Evolutionary conservation across 345 rosid species (phyloP), one percentile per base, ranked within the genome.

Genomic region (Lepidium aucheri): DNA sequence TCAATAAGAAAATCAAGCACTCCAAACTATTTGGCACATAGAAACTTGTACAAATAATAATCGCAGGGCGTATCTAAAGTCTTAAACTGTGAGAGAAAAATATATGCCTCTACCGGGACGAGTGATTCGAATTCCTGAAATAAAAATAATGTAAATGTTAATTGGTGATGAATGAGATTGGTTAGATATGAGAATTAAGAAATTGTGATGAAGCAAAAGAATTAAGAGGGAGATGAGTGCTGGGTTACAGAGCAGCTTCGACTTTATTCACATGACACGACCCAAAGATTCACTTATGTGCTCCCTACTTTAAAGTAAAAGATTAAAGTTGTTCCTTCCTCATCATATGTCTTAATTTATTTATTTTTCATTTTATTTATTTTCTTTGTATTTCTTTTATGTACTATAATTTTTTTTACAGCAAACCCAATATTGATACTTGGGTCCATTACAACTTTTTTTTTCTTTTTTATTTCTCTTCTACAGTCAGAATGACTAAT

Each of bases 271-370:
- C 65, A 63, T 76, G 83, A 83, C 79, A 77, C 75, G 86, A 81
- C 78, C 76, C 72, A 78, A 80, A 73, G 81, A 85, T 83, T 80
- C 77, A 73, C 63, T 60, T 67, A 52, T 66, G 69, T 77, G 74
- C 77, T 81, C 83, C 84, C 71, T 61, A 70, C 70, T 76, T 63
- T 71, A 68, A 76, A 78, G 81, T 63, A 47, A 78, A 74, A 74
- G 76, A 60, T 22, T 57, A 34, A 70, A 72, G 64, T 63, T 77
- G 77, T 68, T 62, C 56, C 41, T 67, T 62, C 70, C 70, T 72
- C 69, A 56, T 70, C 70, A 73, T 60, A 66, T 35, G 49, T 60
- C 72, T 73, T 34, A 36, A 34, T 72, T 65, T 24, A 36, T 43
- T 72, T 65, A 7, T 47, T 46, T 44, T 53, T 26, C 15, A 22